Percentiles rank a stretch among this genome's conserved stretches.
phyloP scores from a whole-genome alignment of 345 rosid genomes.

The Populus deltoides region DNA sequence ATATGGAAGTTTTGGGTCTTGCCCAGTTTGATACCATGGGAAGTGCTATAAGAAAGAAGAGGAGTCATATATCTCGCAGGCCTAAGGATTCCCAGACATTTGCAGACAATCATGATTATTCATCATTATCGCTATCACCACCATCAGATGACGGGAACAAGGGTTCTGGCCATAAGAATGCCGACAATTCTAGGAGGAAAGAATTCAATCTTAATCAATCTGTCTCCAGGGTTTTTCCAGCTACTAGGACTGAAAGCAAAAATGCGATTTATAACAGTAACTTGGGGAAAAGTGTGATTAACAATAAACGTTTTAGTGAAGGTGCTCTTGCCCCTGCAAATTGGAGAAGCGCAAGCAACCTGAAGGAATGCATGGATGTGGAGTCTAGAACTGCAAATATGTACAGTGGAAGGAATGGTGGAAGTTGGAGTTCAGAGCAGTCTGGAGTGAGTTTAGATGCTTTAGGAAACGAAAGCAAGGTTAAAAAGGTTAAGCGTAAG shows the following conservation, averaged over 20 bases:
- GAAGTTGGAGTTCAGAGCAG: slow-evolving; percentile 37
- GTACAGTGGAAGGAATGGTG: slow-evolving; percentile 43
- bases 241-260: slow-evolving; percentile 29
- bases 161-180: slow-evolving; percentile 66
- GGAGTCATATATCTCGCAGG: slow-evolving; percentile 62
- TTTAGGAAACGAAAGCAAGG: slow-evolving; percentile 45
- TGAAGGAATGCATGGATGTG: slow-evolving; percentile 18
- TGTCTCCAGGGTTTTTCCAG: slow-evolving; percentile 44
- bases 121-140: slow-evolving; percentile 36
- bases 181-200: slow-evolving; percentile 53
- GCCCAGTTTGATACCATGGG: slow-evolving; percentile 35
- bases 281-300: slow-evolving; percentile 32
- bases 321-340: slow-evolving; percentile 80
- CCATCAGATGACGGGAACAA: slow-evolving; percentile 49
- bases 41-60: slow-evolving; percentile 61
- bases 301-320: slow-evolving; percentile 53
- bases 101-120: slow-evolving; percentile 34
- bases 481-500: slow-evolving; percentile 65
- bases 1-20: slow-evolving; percentile 56
- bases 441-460: slow-evolving; percentile 34
- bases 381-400: slow-evolving; percentile 18
- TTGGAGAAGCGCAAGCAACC: slow-evolving; percentile 45
- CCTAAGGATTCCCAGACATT: slow-evolving; percentile 48
- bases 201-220: slow-evolving; percentile 70
- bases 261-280: slow-evolving; percentile 37